Conservation (phyloP, 2,329 filamentous ascomycete genomes). For the Monilinia laxa region DNA sequence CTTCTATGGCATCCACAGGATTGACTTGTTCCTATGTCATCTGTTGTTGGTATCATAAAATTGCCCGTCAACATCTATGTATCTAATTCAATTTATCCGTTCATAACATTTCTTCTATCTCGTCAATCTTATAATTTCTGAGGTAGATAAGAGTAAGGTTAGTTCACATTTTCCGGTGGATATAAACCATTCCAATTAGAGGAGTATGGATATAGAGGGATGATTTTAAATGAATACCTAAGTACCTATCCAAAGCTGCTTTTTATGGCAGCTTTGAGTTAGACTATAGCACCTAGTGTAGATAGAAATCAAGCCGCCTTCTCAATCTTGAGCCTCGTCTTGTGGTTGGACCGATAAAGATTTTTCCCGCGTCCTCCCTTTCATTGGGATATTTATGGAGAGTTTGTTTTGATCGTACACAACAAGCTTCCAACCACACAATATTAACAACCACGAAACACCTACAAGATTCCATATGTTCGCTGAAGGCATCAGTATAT, state of each 20-base stretch:
- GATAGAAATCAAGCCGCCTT: not conserved
- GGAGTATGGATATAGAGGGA: not conserved
- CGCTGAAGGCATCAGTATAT: not conserved
- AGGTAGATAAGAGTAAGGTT: not conserved
- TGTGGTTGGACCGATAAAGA: not conserved
- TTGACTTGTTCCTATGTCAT: not conserved
- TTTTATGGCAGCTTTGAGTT: not conserved
- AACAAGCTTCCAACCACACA: not conserved
- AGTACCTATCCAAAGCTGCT: not conserved
- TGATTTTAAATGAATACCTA: not conserved
- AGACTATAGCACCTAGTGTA: not conserved
- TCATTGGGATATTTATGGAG: not conserved
- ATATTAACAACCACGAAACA: not conserved
- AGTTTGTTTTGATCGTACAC: constrained; percentile 5
- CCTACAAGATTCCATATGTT: not conserved
- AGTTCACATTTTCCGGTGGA: not conserved
- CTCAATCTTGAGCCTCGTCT: not conserved
- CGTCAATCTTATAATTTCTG: not conserved
- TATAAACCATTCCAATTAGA: constrained; percentile 2
- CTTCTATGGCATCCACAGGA: not conserved
- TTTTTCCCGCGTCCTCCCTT: not conserved
- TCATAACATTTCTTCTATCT: not conserved
- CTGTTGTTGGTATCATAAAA: not conserved
- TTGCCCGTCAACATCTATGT: constrained; percentile 8
- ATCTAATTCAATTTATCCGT: constrained; percentile 2